A percentile compares a stretch with the other conserved stretches of the same genome.
These are phyloP conservation scores for Candida maesae DNA, from an alignment of 805 yeast genomes.

Conservation along the genomic window DNA sequence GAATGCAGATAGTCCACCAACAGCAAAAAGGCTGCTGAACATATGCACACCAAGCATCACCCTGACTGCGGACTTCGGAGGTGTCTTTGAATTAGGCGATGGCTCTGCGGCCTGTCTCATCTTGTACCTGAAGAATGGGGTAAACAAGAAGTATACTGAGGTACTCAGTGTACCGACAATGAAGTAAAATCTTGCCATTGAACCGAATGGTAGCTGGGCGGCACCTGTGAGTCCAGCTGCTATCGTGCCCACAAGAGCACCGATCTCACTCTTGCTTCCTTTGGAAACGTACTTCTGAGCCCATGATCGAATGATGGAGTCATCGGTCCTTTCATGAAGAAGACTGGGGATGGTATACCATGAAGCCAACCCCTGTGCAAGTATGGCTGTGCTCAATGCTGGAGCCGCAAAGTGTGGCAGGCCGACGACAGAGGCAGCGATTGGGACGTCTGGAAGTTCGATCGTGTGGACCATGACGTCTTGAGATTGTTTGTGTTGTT, in stretches of 20 bases:
- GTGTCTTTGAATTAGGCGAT: not conserved
- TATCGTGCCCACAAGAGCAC: slow-evolving; percentile 11
- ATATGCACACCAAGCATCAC: slow-evolving; percentile 12
- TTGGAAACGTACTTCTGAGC: slow-evolving; percentile 8
- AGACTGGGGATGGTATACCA: slow-evolving; percentile 20
- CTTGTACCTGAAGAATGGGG: slow-evolving; percentile 18
- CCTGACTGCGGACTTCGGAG: slow-evolving; percentile 17
- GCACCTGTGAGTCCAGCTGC: slow-evolving; percentile 17
- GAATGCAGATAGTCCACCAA: slow-evolving; percentile 13
- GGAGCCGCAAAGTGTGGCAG: slow-evolving; percentile 18
- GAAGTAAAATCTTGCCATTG: slow-evolving; percentile 19
- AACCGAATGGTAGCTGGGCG: slow-evolving; percentile 11
- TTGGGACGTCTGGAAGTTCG: slow-evolving; percentile 9
- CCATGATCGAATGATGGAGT: slow-evolving; percentile 17
- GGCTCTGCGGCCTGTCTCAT: slow-evolving; percentile 10
- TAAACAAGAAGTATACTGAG: slow-evolving; percentile 12
- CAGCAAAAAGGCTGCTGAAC: slow-evolving; percentile 15
- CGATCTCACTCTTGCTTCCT: slow-evolving; percentile 11
- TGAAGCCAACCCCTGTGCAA: slow-evolving; percentile 13
- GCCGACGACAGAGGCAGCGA: not conserved
- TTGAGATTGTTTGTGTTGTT: not conserved
- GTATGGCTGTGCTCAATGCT: slow-evolving; percentile 11
- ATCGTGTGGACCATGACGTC: slow-evolving; percentile 8
- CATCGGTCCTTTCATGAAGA: slow-evolving; percentile 12
- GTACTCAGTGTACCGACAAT: slow-evolving; percentile 16